Evolutionary conservation across 2,329 filamentous ascomycete species (phyloP).

Genomic region (Leptographium wingfieldii): DNA sequence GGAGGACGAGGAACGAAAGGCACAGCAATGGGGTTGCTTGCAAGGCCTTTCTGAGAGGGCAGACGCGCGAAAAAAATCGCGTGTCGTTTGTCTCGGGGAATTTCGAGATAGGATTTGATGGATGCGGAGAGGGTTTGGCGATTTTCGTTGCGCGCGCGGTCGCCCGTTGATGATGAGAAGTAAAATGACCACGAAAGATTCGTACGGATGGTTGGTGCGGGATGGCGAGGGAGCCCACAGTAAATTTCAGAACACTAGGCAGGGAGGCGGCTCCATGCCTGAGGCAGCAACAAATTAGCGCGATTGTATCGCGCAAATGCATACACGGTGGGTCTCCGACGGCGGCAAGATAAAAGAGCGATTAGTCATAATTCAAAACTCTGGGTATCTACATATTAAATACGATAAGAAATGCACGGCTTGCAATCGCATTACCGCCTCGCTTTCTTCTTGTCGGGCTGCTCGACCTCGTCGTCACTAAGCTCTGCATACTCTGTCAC

Average conservation of each 20-base stretch:
- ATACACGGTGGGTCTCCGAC: not conserved
- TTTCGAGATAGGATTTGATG: slow-evolving; percentile 46
- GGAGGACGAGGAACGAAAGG: not conserved
- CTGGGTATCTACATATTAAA: not conserved
- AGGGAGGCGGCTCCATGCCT: not conserved
- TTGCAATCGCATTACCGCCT: slow-evolving; percentile 27
- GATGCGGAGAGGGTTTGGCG: slow-evolving; percentile 45
- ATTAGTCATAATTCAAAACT: not conserved
- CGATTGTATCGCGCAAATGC: not conserved
- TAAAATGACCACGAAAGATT: slow-evolving; percentile 38
- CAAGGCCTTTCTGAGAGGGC: slow-evolving; percentile 24
- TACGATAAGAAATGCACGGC: not conserved
- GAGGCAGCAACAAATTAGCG: not conserved
- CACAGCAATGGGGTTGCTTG: slow-evolving; percentile 14
- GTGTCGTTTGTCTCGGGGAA: slow-evolving; percentile 36
- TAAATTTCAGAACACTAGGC: slow-evolving; percentile 10
- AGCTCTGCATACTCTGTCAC: slow-evolving; percentile 82
- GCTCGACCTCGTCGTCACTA: slow-evolving; percentile 71
- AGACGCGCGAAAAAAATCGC: slow-evolving; percentile 37
- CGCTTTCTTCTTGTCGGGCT: slow-evolving; percentile 49
- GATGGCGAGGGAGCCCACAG: slow-evolving; percentile 14
- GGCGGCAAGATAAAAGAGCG: not conserved
- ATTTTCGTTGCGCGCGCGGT: slow-evolving; percentile 49
- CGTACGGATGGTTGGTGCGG: slow-evolving; percentile 34
- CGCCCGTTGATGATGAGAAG: slow-evolving; percentile 32